Conservation (phyloP, 2,329 filamentous ascomycete species). For the Colletotrichum siamense region DNA sequence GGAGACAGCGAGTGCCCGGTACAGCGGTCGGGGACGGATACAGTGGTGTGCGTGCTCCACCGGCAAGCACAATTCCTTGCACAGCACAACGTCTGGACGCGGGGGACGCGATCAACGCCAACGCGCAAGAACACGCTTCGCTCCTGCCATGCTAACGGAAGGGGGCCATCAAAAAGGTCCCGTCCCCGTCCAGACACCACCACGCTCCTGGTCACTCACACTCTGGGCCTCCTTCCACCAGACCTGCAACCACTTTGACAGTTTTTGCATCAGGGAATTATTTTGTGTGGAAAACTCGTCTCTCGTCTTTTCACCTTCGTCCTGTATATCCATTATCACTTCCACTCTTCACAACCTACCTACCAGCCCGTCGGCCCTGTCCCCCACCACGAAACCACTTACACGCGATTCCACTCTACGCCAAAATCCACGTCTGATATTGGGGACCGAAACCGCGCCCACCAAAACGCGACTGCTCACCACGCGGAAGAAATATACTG, state of each 20-base stretch:
- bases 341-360: neutral
- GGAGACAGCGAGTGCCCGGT: neutral
- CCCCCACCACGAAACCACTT: conserved; percentile 7
- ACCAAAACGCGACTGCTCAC: conserved; percentile 11
- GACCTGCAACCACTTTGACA: conserved; percentile 26
- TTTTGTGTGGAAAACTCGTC: neutral
- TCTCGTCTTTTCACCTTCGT: neutral
- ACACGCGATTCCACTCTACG: conserved; percentile 17
- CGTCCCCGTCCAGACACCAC: conserved; percentile 24
- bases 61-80: neutral
- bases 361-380: neutral
- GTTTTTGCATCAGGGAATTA: conserved; percentile 1
- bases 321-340: neutral
- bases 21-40: neutral
- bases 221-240: conserved; percentile 27
- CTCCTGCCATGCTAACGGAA: conserved; percentile 12
- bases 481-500: conserved; percentile 7
- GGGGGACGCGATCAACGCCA: conserved; percentile 10
- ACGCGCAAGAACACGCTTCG: conserved; percentile 24
- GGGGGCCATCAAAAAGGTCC: conserved; percentile 31
- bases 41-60: neutral
- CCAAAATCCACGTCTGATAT: conserved; percentile 19
- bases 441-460: neutral
- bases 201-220: neutral
- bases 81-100: neutral